phyloP scores from a whole-genome alignment of 148 eudicot species.

The Rhododendron ferrugineum region DNA sequence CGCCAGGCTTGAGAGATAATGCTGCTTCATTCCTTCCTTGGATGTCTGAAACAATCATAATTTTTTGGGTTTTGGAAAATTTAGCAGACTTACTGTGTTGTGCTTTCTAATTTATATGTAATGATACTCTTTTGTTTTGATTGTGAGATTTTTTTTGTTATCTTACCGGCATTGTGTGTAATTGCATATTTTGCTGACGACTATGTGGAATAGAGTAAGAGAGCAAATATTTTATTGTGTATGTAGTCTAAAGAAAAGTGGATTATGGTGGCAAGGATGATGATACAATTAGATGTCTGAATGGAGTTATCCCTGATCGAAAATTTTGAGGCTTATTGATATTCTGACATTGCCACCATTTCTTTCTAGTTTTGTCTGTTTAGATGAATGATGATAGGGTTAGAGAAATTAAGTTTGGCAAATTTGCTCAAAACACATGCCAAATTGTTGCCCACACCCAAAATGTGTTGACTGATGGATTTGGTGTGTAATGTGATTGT shows the following conservation, averaged over 20 bases:
- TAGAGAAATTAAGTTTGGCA: neutral
- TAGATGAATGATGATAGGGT: neutral
- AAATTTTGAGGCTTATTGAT: neutral
- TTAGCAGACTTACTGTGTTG: neutral
- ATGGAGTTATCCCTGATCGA: neutral
- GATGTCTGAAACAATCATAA: neutral
- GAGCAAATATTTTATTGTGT: neutral
- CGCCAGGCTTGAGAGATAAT: conserved; percentile 8
- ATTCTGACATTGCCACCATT: neutral
- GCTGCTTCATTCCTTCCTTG: neutral
- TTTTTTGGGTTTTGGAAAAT: neutral
- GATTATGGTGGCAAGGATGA: neutral
- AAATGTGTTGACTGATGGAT: neutral
- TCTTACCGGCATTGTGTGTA: neutral
- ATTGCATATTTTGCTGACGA: neutral
- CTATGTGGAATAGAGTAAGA: neutral
- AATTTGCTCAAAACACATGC: neutral
- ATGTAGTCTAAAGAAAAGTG: neutral
- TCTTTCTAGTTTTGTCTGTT: neutral
- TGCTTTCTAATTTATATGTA: too few relatives aligned
- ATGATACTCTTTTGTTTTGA: neutral
- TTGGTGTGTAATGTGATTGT: too few relatives aligned
- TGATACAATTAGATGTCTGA: neutral
- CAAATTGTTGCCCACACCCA: neutral
- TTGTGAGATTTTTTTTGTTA: neutral